Evolutionary conservation across 169 alveolate species (phyloP), one percentile per base, ranked within the genome.

Genomic region (Plasmodium falciparum): DNA sequence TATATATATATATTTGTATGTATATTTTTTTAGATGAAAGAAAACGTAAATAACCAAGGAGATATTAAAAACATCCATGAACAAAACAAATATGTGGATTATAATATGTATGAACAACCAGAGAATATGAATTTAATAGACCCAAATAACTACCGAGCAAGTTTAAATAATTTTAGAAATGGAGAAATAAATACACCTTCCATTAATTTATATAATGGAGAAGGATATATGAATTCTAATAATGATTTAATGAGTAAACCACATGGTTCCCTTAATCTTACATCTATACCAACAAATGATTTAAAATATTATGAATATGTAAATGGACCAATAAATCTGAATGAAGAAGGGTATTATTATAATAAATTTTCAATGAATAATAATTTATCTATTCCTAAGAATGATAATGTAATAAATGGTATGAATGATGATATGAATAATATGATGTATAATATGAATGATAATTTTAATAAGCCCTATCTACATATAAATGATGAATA

Each of bases 121-220:
- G 69, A 15, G 45, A 22, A 45, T 6, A 65, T 45, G 12, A 65
- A 76, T 54, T 12, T 76, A 4, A 39, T 65, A 15, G 78, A 76
- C 15, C 75, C 22, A 70, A 76, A 33, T 65, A 54, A 61, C 6
- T 62, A 74, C 39, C 11, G 47, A 9, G 47, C 9, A 8, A 13
- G 4, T 22, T 22, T 71, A 17, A 59, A 71, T 50, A 59, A 71
- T 52, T 63, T 63, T 58, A 65, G 45, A 15, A 74, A 54, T 49
- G 76, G 89, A 65, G 89, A 76, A 33, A n/a, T 65, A 76, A 65
- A 63, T 43, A 39, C 67, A 33, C 73, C 74, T 39, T 62, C 89
- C 20, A 65, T 58, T 58, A 63, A 63, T 39, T 52, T 76, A 43
- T 63, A 76, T 56, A 66, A 63, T 39, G 62, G 52, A 26, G 73